Conservation (phyloP, 2,329 filamentous ascomycete genomes). For the Pseudogymnoascus sp. region DNA sequence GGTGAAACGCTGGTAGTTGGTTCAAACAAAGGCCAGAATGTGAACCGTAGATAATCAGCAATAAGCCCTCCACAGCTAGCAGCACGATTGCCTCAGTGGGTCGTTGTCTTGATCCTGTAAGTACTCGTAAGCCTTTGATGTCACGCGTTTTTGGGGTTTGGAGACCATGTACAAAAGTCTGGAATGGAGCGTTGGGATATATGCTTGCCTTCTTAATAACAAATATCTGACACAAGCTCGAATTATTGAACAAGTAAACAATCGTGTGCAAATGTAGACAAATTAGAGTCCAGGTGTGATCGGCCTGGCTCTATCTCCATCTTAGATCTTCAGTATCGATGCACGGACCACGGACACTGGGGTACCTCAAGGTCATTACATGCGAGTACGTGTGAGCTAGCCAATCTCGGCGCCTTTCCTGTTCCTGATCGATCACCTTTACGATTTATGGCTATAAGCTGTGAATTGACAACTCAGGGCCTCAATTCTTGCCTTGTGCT, state of each 20-base stretch:
- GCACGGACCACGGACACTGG: background rate
- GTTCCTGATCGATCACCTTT: background rate
- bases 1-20: background rate
- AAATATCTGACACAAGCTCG: background rate
- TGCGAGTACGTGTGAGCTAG: constrained; percentile 1
- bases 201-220: background rate
- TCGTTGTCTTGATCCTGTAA: background rate
- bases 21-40: background rate
- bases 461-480: background rate
- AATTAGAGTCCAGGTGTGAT: background rate
- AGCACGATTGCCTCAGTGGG: background rate
- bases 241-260: background rate
- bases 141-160: background rate
- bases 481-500: constrained; percentile 1
- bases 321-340: background rate
- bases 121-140: background rate
- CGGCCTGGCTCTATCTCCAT: background rate
- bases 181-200: background rate
- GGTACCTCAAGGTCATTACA: constrained; percentile 4
- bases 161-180: background rate
- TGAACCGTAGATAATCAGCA: background rate
- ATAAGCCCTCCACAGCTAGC: background rate
- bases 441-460: constrained; percentile 1
- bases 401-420: background rate
- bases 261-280: background rate